Percentiles rank a stretch among this genome's conserved stretches.
Evolutionary conservation across 257 asterid species (phyloP).

Genomic region (Solanum stenotomum): DNA sequence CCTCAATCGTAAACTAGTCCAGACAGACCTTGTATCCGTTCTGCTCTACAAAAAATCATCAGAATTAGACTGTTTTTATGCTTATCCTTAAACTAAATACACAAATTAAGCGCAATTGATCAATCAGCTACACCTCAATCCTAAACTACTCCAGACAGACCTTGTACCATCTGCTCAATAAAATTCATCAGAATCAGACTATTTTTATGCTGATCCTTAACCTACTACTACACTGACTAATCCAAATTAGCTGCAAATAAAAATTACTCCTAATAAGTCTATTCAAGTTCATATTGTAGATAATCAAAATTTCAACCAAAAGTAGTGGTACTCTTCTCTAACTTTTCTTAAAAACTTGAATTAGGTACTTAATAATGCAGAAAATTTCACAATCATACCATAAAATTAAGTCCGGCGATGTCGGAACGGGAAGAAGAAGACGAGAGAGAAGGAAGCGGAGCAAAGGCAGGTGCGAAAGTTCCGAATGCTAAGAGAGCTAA

Average conservation of each 20-base stretch:
- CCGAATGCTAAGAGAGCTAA: slow-evolving; percentile 33
- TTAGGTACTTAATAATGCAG: background rate
- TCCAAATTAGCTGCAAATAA: background rate
- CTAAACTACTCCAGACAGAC: background rate
- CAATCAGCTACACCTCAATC: background rate
- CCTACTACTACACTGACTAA: background rate
- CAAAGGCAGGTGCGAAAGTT: slow-evolving; percentile 29
- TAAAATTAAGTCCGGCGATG: background rate
- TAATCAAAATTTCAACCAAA: background rate
- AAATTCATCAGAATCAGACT: background rate
- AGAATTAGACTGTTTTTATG: background rate
- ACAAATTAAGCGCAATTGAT: background rate
- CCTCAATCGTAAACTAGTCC: background rate
- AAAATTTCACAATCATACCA: background rate
- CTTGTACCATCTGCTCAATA: background rate
- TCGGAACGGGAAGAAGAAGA: slow-evolving; percentile 15
- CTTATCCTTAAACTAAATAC: background rate
- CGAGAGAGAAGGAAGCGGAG: slow-evolving; percentile 47
- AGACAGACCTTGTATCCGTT: background rate
- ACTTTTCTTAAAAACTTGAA: background rate
- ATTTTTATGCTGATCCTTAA: background rate
- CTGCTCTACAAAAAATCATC: background rate
- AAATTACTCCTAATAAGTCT: background rate
- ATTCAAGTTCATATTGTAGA: background rate
- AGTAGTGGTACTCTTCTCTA: background rate